Conservation (phyloP, 202 grass and related monocot genomes). For the Hordeum pubiflorum region DNA sequence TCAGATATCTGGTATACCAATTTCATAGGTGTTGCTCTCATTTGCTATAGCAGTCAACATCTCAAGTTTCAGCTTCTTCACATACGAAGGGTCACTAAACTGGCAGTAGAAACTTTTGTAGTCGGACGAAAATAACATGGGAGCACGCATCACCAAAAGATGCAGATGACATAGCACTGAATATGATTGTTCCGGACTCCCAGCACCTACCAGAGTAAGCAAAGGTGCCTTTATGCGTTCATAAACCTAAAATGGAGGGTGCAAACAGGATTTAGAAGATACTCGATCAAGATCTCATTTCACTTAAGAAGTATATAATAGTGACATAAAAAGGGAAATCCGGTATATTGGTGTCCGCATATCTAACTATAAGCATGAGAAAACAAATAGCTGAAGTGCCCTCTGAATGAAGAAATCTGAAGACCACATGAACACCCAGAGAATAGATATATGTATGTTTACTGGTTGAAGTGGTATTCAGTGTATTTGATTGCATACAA, state of each 20-base stretch:
- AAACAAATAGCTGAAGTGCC: neutral
- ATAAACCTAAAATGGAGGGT: constrained; percentile 65
- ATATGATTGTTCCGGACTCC: constrained; percentile 97
- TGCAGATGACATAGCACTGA: constrained; percentile 94
- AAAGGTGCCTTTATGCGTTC: constrained; percentile 97
- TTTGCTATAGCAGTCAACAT: constrained; percentile 99
- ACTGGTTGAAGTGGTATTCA: constrained; percentile 9
- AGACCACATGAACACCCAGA: constrained; percentile 4
- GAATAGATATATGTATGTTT: neutral
- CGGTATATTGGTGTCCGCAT: neutral
- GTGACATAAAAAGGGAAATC: neutral
- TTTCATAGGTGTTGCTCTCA: constrained; percentile 99
- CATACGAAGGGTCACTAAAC: constrained; percentile 93
- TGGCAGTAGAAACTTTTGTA: constrained; percentile 99
- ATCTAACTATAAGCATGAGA: neutral
- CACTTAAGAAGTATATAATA: neutral
- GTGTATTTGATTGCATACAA: constrained; percentile 7
- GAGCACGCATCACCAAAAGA: constrained; percentile 92
- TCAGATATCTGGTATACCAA: constrained; percentile 52
- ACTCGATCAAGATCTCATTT: neutral
- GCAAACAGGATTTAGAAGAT: constrained; percentile 19
- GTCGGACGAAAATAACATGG: constrained; percentile 94
- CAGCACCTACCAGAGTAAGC: constrained; percentile 93
- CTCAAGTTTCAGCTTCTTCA: constrained; percentile 99
- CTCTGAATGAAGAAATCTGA: neutral